Conservation (phyloP, 805 yeast species). For the Lipomyces sp. region DNA sequence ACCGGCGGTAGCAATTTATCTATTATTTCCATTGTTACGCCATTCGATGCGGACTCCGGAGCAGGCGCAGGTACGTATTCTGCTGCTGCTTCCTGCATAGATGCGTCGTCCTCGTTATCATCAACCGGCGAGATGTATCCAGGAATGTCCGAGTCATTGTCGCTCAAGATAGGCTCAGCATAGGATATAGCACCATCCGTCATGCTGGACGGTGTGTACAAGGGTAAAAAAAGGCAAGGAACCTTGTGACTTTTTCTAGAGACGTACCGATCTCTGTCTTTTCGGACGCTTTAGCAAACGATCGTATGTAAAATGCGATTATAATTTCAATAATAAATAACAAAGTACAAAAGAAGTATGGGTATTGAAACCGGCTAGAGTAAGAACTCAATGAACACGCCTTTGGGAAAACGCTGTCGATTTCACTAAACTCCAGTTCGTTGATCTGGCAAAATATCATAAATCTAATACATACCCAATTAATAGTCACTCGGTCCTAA, state of each 20-base stretch:
- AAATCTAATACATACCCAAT: not conserved
- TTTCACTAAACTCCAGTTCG: not conserved
- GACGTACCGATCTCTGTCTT: constrained; percentile 2
- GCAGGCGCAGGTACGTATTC: not conserved
- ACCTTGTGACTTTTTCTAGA: not conserved
- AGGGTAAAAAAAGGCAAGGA: not conserved
- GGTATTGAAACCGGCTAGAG: not conserved
- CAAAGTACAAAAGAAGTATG: not conserved
- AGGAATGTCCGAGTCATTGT: not conserved
- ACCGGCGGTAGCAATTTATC: not conserved
- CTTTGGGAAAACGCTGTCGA: not conserved
- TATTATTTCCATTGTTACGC: not conserved
- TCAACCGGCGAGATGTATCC: constrained; percentile 3
- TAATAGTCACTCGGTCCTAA: not conserved
- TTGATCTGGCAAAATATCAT: not conserved
- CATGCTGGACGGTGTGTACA: not conserved
- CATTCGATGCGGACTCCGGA: not conserved
- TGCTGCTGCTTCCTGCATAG: not conserved
- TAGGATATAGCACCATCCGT: constrained; percentile 1
- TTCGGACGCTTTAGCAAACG: not conserved
- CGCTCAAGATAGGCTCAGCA: constrained; percentile 1
- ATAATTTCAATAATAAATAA: not conserved
- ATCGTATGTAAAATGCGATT: constrained; percentile 2
- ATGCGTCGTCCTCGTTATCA: not conserved
- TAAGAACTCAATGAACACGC: not conserved